Percentiles rank a stretch among this genome's conserved stretches.
These are phyloP conservation scores for Fusarium citri DNA, from an alignment of 2,329 filamentous ascomycete genomes.

Conservation along the genomic window DNA sequence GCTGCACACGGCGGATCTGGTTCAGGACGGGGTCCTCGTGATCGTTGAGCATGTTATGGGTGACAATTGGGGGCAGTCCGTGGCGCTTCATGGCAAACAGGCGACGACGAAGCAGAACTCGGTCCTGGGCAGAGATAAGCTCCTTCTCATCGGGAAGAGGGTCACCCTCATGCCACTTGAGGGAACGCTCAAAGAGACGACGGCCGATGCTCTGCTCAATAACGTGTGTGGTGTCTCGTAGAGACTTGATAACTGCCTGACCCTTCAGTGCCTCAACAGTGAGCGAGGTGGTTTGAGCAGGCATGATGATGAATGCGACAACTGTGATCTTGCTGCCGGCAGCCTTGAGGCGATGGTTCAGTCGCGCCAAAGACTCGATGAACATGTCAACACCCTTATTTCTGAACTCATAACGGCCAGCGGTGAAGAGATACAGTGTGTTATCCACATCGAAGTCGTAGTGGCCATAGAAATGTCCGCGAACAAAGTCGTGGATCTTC, in stretches of 20 bases:
- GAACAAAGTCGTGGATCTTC: conserved; percentile 98
- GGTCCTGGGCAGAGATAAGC: conserved; percentile 89
- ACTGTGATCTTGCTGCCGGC: conserved; percentile 91
- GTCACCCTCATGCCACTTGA: conserved; percentile 96
- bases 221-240: conserved; percentile 90
- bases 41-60: conserved; percentile 98
- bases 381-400: conserved; percentile 99
- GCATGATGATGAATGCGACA: conserved; percentile 99
- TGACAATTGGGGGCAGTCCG: conserved; percentile 92
- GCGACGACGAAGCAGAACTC: conserved; percentile 88
- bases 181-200: conserved; percentile 91
- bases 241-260: conserved; percentile 95
- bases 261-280: conserved; percentile 96
- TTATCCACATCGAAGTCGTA: conserved; percentile 98
- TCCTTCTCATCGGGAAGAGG: conserved; percentile 97
- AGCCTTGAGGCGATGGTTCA: conserved; percentile 92
- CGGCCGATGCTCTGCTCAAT: conserved; percentile 94
- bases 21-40: conserved; percentile 92
- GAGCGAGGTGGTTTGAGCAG: conserved; percentile 92
- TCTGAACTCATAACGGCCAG: conserved; percentile 95
- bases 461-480: conserved; percentile 97
- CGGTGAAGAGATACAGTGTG: conserved; percentile 97
- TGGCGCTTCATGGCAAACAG: conserved; percentile 97
- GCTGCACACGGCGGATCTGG: conserved; percentile 93
- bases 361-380: conserved; percentile 91